Evolutionary conservation across 2,329 filamentous ascomycete species (phyloP).

Genomic region (Aspergillus candidus): DNA sequence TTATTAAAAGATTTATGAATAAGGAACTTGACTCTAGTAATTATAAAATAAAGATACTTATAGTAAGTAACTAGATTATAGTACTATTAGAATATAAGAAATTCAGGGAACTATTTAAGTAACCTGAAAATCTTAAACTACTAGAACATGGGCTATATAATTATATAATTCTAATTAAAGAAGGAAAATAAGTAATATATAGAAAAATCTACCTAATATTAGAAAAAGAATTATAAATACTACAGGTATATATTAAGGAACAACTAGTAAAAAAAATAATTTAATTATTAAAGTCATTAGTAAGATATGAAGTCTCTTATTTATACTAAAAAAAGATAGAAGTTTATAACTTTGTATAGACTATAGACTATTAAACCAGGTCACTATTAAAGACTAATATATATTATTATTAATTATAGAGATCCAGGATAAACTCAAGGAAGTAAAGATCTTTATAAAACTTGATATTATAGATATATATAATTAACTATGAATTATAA

Average conservation of each 20-base stretch:
- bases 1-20: not conserved
- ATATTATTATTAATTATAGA: slow-evolving; percentile 2
- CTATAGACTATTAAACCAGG: slow-evolving; percentile 1
- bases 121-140: not conserved
- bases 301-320: slow-evolving; percentile 1
- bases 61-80: not conserved
- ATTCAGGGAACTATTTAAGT: not conserved
- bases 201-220: not conserved
- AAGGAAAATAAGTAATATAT: not conserved
- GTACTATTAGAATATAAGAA: not conserved
- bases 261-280: too few species aligned
- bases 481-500: slow-evolving; percentile 14
- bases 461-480: slow-evolving; percentile 12
- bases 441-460: slow-evolving; percentile 9
- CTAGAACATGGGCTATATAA: not conserved
- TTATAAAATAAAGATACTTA: not conserved
- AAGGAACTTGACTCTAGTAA: not conserved
- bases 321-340: slow-evolving; percentile 1
- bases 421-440: slow-evolving; percentile 3
- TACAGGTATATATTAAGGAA: too few species aligned
- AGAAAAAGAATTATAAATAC: too few species aligned
- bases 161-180: not conserved
- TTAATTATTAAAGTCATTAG: not conserved
- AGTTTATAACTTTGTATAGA: not conserved
- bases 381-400: slow-evolving; percentile 5